phyloP scores from a whole-genome alignment of 2,329 filamentous ascomycete species.

The Claviceps africana region DNA sequence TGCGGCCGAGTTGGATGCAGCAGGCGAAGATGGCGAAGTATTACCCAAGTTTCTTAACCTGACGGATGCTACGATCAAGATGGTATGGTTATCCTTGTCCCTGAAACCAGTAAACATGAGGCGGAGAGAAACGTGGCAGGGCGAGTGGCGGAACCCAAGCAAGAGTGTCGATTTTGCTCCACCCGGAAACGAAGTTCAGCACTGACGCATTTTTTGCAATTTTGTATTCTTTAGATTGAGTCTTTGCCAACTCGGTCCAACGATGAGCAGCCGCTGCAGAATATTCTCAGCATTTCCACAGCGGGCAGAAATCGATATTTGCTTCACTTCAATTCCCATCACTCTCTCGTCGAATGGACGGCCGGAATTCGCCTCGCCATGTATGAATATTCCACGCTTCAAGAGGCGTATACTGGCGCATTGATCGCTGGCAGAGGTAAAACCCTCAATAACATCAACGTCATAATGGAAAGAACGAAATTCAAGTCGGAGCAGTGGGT shows the following conservation, averaged over 20 bases:
- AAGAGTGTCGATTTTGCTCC: not conserved
- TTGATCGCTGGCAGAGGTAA: slow-evolving; percentile 92
- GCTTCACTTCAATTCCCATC: slow-evolving; percentile 88
- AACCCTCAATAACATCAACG: slow-evolving; percentile 72
- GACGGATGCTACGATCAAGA: slow-evolving; percentile 94
- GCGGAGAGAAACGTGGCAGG: not conserved
- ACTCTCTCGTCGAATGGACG: slow-evolving; percentile 91
- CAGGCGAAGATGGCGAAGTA: slow-evolving; percentile 72
- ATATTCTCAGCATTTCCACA: slow-evolving; percentile 90
- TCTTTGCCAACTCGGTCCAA: slow-evolving; percentile 71
- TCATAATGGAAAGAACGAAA: slow-evolving; percentile 70
- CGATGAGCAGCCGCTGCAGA: slow-evolving; percentile 71
- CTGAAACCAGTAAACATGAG: not conserved
- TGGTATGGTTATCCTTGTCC: slow-evolving; percentile 44
- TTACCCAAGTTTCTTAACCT: slow-evolving; percentile 90
- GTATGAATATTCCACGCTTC: slow-evolving; percentile 83
- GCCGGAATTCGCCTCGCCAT: slow-evolving; percentile 85
- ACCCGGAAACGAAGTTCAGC: not conserved
- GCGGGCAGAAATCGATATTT: slow-evolving; percentile 92
- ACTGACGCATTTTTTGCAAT: not conserved
- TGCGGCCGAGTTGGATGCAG: slow-evolving; percentile 76
- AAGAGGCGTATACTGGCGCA: slow-evolving; percentile 93
- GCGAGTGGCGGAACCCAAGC: not conserved
- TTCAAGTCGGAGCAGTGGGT: slow-evolving; percentile 85
- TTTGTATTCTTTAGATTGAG: slow-evolving; percentile 48